Conservation (phyloP, 495 filamentous ascomycete genomes). For the Aspergillus affinis region DNA sequence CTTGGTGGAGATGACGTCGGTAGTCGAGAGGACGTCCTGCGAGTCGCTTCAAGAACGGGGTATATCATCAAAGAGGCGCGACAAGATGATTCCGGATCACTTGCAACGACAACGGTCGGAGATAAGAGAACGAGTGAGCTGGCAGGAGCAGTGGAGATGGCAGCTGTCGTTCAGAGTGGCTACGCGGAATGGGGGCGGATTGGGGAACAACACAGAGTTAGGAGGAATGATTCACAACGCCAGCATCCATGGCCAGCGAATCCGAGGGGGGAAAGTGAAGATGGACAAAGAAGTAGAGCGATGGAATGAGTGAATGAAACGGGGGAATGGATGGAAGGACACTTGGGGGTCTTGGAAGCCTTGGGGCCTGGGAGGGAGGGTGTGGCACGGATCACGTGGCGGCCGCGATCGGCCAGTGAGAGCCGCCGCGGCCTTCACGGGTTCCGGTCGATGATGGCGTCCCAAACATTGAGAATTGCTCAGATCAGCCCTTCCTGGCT, state of each 20-base stretch:
- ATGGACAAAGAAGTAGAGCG: background rate
- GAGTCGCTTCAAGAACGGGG: conserved; percentile 9
- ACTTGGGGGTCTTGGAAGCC: conserved; percentile 10
- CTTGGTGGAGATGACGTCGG: conserved; percentile 12
- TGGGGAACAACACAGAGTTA: conserved; percentile 14
- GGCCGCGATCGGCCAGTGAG: conserved; percentile 39
- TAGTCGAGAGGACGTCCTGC: conserved; percentile 1
- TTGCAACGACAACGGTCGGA: conserved; percentile 18
- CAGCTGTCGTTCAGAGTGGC: background rate
- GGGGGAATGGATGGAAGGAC: conserved; percentile 6
- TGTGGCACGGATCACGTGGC: conserved; percentile 34
- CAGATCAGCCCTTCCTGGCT: background rate
- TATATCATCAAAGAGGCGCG: background rate
- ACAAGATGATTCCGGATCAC: conserved; percentile 1
- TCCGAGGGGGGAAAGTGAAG: background rate
- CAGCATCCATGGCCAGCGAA: conserved; percentile 11
- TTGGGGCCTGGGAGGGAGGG: conserved; percentile 8
- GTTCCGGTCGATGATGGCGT: conserved; percentile 3
- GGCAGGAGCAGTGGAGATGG: conserved; percentile 5
- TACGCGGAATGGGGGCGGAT: conserved; percentile 1
- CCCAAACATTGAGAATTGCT: conserved; percentile 20
- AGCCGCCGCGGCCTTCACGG: conserved; percentile 45
- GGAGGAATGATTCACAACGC: conserved; percentile 7
- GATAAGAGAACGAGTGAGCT: conserved; percentile 23
- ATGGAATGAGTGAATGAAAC: conserved; percentile 12